phyloP scores from a whole-genome alignment of 164 flowering plant species.

The Nelumbo lutea region DNA sequence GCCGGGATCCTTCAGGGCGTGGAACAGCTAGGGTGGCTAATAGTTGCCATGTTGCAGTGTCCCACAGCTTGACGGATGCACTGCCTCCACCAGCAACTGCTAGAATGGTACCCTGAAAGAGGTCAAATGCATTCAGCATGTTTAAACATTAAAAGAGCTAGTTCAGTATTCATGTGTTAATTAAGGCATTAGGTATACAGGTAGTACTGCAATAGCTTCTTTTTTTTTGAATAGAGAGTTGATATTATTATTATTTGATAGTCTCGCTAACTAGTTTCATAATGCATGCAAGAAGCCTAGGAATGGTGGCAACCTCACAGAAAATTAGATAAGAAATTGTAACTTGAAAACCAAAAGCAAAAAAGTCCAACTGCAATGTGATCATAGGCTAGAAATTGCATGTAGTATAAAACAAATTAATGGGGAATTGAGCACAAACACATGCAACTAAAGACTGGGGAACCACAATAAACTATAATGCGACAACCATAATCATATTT shows the following conservation, averaged over 20 bases:
- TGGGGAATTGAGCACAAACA: not conserved
- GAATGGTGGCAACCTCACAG: too few species aligned
- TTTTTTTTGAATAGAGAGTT: not conserved
- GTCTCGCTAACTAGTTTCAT: too few species aligned
- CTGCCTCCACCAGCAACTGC: slow-evolving; percentile 99
- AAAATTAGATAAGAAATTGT: too few species aligned
- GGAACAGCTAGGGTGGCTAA: slow-evolving; percentile 62
- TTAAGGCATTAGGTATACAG: too few species aligned
- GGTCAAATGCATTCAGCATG: not conserved
- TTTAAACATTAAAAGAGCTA: too few species aligned
- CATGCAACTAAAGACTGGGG: not conserved
- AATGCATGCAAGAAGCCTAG: too few species aligned
- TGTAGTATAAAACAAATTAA: not conserved
- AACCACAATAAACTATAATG: too few species aligned
- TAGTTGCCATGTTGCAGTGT: slow-evolving; percentile 81
- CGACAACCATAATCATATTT: too few species aligned
- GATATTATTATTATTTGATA: too few species aligned
- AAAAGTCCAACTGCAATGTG: not conserved
- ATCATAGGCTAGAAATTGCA: not conserved
- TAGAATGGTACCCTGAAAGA: slow-evolving; percentile 69
- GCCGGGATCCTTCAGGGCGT: slow-evolving; percentile 73
- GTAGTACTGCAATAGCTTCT: too few species aligned
- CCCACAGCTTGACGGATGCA: slow-evolving; percentile 95
- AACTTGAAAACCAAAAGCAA: not conserved
- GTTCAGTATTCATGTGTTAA: too few species aligned